Percentiles rank a stretch among this genome's conserved stretches.
Evolutionary conservation across 2,329 filamentous ascomycete species (phyloP).

Genomic region (Exophiala viscosa): DNA sequence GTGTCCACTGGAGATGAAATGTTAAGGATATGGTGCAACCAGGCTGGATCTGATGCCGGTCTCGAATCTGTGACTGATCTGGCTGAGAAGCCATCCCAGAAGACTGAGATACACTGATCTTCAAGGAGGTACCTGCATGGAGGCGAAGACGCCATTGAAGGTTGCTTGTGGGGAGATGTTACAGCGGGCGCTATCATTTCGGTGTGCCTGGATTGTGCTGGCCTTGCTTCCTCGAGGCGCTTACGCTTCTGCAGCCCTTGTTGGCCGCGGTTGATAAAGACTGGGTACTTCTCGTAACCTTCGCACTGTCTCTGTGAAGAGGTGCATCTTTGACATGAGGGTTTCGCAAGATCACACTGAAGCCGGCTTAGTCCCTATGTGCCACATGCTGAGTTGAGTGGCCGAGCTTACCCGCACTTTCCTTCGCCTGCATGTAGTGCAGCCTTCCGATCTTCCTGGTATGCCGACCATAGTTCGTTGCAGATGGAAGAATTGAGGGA

Average conservation of each 20-base stretch:
- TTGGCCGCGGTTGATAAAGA: slow-evolving; percentile 13
- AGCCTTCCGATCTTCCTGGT: slow-evolving; percentile 7
- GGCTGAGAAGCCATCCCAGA: slow-evolving; percentile 7
- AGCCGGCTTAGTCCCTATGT: neutral
- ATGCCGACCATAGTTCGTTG: neutral
- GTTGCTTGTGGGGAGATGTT: neutral
- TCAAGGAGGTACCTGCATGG: slow-evolving; percentile 1
- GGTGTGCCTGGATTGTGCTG: neutral
- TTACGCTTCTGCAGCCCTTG: slow-evolving; percentile 9
- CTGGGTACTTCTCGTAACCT: slow-evolving; percentile 12
- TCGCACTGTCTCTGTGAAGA: slow-evolving; percentile 7
- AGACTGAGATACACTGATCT: slow-evolving; percentile 7
- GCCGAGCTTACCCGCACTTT: slow-evolving; percentile 3
- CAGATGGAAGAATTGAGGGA: too few species aligned
- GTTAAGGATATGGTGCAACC: slow-evolving; percentile 4
- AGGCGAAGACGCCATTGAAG: neutral
- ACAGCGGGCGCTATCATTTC: neutral
- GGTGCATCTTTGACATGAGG: slow-evolving; percentile 6
- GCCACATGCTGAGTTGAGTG: neutral
- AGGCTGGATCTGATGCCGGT: neutral
- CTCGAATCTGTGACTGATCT: neutral
- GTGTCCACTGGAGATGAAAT: neutral
- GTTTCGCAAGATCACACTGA: slow-evolving; percentile 13
- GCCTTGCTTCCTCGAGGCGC: slow-evolving; percentile 10
- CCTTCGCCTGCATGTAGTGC: slow-evolving; percentile 14